Base-by-base conservation (phyloP, 306 rosid genomes). In the Vigna radiata region DNA sequence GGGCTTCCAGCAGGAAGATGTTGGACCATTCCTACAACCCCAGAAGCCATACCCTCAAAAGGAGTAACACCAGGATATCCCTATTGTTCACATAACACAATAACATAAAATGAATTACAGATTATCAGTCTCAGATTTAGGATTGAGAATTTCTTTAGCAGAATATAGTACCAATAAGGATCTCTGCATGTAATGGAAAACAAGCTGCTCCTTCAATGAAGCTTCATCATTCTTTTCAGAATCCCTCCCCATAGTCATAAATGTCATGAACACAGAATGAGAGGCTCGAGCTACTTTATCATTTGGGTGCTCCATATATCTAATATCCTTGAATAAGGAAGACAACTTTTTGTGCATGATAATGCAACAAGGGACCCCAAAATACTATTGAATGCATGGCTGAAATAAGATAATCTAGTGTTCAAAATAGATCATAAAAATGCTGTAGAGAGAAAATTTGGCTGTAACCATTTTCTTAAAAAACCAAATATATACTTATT, bases 1-100 rank as follows among this genome's bases (percentile, higher is more conserved):
- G 98, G 96, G 80, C 97, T 92, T 80, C 98, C 96, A 31, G 97
- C 97, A 70, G 96, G 98, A 83, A 94, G 91, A 86, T 90, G 84
- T 44, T 90, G 91, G 55, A 88, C 88, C 83, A 92, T 73, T 55
- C 93, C 92, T 64, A 87, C 86, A 79, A 94, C 91, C 72, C 97
- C 97, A 76, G 97, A 88, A 88, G 97, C 97, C 91, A 94, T 83
- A 65, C 98, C 98, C 81, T 94, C 96, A 25, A 92, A 91, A 33
- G 97, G 98, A 75, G 98, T 94, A 76, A 86, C 83, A 80, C 83
- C 86, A 9, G 98, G 98, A 84, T 89, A 94, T 70, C 88, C 92
- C 98, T 94, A 72, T 60, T 29, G 87, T 63, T 82, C 79, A 83
- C 49, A 78, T 78, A 15, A 72, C 62, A 60, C 5, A 62, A 76